phyloP scores from a whole-genome alignment of 331 rosid species.

The Phaseolus coccineus region DNA sequence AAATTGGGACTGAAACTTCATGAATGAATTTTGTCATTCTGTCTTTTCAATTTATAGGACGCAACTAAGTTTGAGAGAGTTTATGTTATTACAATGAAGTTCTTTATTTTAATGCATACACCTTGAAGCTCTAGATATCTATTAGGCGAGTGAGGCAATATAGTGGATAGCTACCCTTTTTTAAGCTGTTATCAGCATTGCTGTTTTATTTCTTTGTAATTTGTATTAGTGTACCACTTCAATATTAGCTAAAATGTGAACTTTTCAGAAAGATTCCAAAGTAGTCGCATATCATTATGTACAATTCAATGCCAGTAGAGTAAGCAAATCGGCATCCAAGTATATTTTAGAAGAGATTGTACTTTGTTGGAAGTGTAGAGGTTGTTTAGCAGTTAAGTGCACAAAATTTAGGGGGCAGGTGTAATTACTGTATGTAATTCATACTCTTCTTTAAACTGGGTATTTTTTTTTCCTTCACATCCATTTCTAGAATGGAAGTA shows the following conservation, averaged over 20 bases:
- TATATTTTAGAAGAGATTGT: background rate
- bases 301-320: constrained; percentile 8
- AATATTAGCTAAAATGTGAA: constrained; percentile 25
- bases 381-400: background rate
- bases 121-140: constrained; percentile 22
- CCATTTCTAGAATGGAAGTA: no score
- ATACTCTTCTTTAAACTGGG: no score
- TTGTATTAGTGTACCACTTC: constrained; percentile 29
- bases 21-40: constrained; percentile 25
- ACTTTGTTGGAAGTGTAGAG: background rate
- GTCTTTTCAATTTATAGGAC: constrained; percentile 35
- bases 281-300: background rate
- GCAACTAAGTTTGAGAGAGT: constrained; percentile 40
- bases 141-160: constrained; percentile 28
- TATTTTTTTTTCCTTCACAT: no score
- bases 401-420: background rate
- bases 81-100: constrained; percentile 8
- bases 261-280: constrained; percentile 36
- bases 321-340: no score
- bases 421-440: background rate
- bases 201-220: constrained; percentile 30
- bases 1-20: constrained; percentile 7
- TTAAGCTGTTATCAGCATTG: constrained; percentile 29
- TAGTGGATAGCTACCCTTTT: constrained; percentile 36
- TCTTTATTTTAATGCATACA: constrained; percentile 34